Evolutionary conservation across 495 filamentous ascomycete species (phyloP).

Genomic region (Haplographium delicatum): DNA sequence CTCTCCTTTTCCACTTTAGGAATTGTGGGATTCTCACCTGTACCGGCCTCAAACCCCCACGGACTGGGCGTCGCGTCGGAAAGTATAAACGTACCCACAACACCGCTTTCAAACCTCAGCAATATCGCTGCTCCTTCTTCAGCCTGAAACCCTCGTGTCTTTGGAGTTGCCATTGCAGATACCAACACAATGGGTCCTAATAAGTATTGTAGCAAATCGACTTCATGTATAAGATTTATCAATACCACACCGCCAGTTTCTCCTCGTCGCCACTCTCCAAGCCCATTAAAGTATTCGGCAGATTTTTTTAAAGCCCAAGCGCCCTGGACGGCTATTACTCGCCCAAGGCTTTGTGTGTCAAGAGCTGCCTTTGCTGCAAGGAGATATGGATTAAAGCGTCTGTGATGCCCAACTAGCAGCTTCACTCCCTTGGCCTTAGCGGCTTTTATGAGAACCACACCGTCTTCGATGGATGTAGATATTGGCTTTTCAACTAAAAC

Average conservation of each 20-base stretch:
- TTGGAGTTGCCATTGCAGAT: constrained; percentile 41
- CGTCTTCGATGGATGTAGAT: constrained; percentile 38
- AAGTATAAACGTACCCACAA: constrained; percentile 53
- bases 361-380: constrained; percentile 43
- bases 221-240: constrained; percentile 57
- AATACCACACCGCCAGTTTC: constrained; percentile 45
- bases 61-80: constrained; percentile 47
- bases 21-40: constrained; percentile 54
- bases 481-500: constrained; percentile 57
- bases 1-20: constrained; percentile 28
- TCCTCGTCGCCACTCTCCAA: constrained; percentile 41
- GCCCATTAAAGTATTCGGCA: constrained; percentile 42
- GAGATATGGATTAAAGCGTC: constrained; percentile 56
- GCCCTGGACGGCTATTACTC: constrained; percentile 47
- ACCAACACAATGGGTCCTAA: constrained; percentile 49
- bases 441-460: constrained; percentile 16
- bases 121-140: constrained; percentile 55
- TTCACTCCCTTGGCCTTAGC: constrained; percentile 30
- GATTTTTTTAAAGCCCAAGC: constrained; percentile 52
- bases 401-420: constrained; percentile 54
- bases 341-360: constrained; percentile 34
- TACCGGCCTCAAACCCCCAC: constrained; percentile 50
- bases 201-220: constrained; percentile 54
- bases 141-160: constrained; percentile 40
- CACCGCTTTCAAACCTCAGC: constrained; percentile 49